These are phyloP conservation scores for Bipolaris victoriae DNA, from an alignment of 2,329 filamentous ascomycete genomes.

Conservation along the genomic window DNA sequence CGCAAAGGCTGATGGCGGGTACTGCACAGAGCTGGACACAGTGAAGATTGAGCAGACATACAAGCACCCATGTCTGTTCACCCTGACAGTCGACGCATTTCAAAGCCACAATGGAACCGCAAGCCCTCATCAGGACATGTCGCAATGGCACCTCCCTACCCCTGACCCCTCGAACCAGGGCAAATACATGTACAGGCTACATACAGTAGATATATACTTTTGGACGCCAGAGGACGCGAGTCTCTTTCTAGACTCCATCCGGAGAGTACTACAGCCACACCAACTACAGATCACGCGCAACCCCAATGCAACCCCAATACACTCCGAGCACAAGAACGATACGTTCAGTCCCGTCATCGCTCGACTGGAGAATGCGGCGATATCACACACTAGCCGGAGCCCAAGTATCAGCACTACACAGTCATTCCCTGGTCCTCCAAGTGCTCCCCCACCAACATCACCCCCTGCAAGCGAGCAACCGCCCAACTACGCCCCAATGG, in stretches of 20 bases:
- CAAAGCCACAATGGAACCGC: constrained; percentile 42
- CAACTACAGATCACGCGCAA: constrained; percentile 44
- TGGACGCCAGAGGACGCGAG: constrained; percentile 76
- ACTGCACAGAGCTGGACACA: constrained; percentile 65
- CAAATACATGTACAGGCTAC: constrained; percentile 79
- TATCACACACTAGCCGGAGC: constrained; percentile 59
- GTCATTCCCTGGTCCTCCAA: constrained; percentile 48
- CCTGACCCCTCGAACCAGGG: constrained; percentile 75
- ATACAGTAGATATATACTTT: constrained; percentile 79
- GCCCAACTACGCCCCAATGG: constrained; percentile 66
- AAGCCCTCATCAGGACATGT: constrained; percentile 55
- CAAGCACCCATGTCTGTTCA: constrained; percentile 74
- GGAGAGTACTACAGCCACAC: constrained; percentile 69
- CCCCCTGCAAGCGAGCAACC: constrained; percentile 43
- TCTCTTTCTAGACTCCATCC: constrained; percentile 71
- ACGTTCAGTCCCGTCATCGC: constrained; percentile 74
- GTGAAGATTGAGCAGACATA: constrained; percentile 73
- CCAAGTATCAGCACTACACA: constrained; percentile 48
- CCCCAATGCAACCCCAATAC: constrained; percentile 48
- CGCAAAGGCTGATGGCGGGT: constrained; percentile 28
- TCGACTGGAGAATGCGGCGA: constrained; percentile 72
- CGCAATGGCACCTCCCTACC: constrained; percentile 75
- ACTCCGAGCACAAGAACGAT: constrained; percentile 54
- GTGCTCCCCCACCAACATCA: constrained; percentile 37
- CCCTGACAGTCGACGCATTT: constrained; percentile 64